phyloP scores from a whole-genome alignment of 179 eudicot species.

The Patellifolia procumbens region DNA sequence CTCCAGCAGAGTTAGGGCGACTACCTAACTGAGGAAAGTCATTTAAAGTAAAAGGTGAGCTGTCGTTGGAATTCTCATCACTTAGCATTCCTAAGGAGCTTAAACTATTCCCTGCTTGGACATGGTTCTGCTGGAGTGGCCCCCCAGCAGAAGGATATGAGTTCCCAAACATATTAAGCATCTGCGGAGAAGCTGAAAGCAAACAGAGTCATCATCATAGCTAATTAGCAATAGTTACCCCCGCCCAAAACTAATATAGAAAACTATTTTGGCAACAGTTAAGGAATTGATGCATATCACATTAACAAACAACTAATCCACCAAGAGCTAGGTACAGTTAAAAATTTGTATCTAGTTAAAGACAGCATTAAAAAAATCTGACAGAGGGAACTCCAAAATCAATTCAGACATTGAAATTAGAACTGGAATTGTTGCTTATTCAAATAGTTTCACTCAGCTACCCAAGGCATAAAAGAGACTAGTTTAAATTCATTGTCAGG shows the following conservation, averaged over 20 bases:
- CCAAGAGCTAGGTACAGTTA: background rate
- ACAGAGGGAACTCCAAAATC: background rate
- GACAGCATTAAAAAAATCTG: background rate
- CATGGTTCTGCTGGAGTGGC: constrained; percentile 76
- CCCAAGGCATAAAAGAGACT: background rate
- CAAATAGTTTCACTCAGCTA: background rate
- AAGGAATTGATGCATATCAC: background rate
- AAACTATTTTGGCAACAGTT: background rate
- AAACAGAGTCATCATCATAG: constrained; percentile 19
- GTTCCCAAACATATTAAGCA: constrained; percentile 84
- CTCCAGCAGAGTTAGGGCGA: constrained; percentile 96
- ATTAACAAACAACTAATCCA: background rate
- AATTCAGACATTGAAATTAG: background rate
- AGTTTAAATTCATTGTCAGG: too few relatives aligned
- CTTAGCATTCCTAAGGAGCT: constrained; percentile 82
- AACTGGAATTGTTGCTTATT: background rate
- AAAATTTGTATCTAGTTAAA: background rate
- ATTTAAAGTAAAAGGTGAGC: constrained; percentile 84
- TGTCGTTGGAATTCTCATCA: constrained; percentile 76
- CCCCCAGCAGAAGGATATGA: constrained; percentile 81
- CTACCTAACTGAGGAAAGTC: constrained; percentile 94
- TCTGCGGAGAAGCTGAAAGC: constrained; percentile 89
- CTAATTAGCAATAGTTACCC: background rate
- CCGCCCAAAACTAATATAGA: background rate
- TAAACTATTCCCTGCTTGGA: constrained; percentile 68